These are phyloP conservation scores for Penicillium ucsense DNA, from an alignment of 495 filamentous ascomycete species.

Conservation along the genomic window DNA sequence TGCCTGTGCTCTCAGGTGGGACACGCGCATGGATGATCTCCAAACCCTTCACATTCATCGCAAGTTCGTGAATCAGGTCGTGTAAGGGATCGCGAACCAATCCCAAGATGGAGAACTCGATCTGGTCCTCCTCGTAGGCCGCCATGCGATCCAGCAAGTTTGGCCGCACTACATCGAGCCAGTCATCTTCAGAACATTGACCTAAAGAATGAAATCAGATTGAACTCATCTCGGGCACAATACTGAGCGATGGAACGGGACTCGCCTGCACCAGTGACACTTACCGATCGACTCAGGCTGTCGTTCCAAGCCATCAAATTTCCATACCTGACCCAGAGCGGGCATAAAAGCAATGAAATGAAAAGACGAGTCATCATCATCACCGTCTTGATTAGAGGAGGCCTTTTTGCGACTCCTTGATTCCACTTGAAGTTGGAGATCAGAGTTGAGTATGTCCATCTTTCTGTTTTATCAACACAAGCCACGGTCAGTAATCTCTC, in stretches of 20 bases:
- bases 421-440: constrained; percentile 58
- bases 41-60: constrained; percentile 35
- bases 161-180: constrained; percentile 39
- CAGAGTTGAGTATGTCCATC: constrained; percentile 69
- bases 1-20: neutral
- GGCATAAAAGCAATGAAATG: constrained; percentile 92
- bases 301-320: constrained; percentile 75
- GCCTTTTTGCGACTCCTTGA: constrained; percentile 36
- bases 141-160: constrained; percentile 42
- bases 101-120: constrained; percentile 49
- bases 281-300: constrained; percentile 64
- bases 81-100: constrained; percentile 44
- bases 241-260: neutral
- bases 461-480: constrained; percentile 38
- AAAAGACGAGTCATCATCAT: constrained; percentile 47
- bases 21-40: constrained; percentile 27
- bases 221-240: no score
- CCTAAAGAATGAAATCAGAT: constrained; percentile 11
- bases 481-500: neutral
- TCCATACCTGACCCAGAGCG: constrained; percentile 65
- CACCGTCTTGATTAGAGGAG: constrained; percentile 19
- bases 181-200: constrained; percentile 34
- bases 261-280: constrained; percentile 3
- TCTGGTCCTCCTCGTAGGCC: constrained; percentile 43
- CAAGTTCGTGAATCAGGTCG: constrained; percentile 30